Percentiles rank a stretch among this genome's conserved stretches.
Conservation (phyloP, 257 asterid species). For the Scutellaria galericulata region DNA sequence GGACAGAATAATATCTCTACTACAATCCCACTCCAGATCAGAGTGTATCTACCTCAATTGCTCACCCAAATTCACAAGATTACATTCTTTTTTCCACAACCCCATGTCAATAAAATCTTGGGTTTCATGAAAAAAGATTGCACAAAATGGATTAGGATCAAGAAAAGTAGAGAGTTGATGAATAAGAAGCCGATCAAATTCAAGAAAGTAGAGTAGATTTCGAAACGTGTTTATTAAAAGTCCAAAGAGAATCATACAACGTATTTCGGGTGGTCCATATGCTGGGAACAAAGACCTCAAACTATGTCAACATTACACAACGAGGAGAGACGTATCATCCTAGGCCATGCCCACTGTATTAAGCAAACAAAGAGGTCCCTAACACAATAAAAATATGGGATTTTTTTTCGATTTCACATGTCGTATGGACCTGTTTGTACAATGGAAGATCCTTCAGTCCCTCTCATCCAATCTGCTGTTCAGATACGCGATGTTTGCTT, state of each 20-base stretch:
- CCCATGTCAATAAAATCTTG: constrained; percentile 19
- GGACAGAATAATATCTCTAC: constrained; percentile 53
- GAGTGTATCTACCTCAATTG: constrained; percentile 49
- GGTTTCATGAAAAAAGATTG: background rate
- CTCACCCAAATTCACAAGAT: constrained; percentile 43
- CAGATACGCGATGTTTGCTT: constrained; percentile 53
- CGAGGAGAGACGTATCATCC: constrained; percentile 27
- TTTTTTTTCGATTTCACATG: constrained; percentile 55
- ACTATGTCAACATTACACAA: constrained; percentile 31
- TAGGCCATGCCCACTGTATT: constrained; percentile 13
- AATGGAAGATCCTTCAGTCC: constrained; percentile 50
- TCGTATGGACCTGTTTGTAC: constrained; percentile 53
- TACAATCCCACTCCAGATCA: constrained; percentile 37
- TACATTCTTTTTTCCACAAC: constrained; percentile 26
- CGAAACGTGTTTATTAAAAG: constrained; percentile 38
- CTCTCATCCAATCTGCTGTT: constrained; percentile 62
- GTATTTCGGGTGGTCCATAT: constrained; percentile 40
- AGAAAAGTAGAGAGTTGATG: constrained; percentile 17
- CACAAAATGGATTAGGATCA: constrained; percentile 8
- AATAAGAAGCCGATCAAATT: background rate
- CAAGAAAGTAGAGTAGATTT: background rate
- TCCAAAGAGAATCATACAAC: constrained; percentile 15
- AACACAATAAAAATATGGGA: constrained; percentile 34
- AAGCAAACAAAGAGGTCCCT: constrained; percentile 49
- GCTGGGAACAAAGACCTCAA: constrained; percentile 26